Base-by-base conservation (phyloP, 345 rosid species). In the Brassica nigra region DNA sequence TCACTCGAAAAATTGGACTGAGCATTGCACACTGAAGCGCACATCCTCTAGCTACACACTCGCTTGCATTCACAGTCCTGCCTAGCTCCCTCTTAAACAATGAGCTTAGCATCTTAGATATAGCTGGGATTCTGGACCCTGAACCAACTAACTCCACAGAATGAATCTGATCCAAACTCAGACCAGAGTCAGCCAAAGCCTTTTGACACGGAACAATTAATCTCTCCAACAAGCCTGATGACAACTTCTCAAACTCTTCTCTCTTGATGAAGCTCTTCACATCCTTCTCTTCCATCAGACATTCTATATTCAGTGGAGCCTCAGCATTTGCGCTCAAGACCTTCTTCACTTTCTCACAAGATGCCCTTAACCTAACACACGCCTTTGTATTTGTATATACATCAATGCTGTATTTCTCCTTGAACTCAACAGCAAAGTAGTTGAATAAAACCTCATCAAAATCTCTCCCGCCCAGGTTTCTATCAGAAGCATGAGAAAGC, bases 11-110 rank as follows among this genome's bases (percentile, higher is more conserved):
- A 76, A 82, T 36, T 54, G 94, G 90, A 78, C 92, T 87, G 55
- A 90, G 89, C 89, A 90, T 88, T 70, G 94, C 92, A 76, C 94
- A 88, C 49, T 90, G 92, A 73, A 90, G 87, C 42, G 94, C 92
- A 83, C 94, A 90, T 55, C 92, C 92, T 47, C 87, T 88, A 31
- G 89, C 89, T 30, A 88, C 92, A 18, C 90, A 90, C 83, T 90
- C 94, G 70, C 90, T 90, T 4, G 90, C 91, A 74, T 88, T 88
- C 62, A 90, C 81, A 31, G 86, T 90, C 67, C 93, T 88, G 66
- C 91, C 83, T 62, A 90, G 89, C 80, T 90, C 90, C 67, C 73
- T 87, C 44, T 79, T 78, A 77, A 88, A 90, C 49, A 87, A 28
- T 3, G 84, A 79, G 76, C 86, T 70, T 70, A 90, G 69, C 75